A percentile compares a stretch with the other conserved stretches of the same genome.
These are phyloP conservation scores for Gossypium australe DNA, from an alignment of 345 rosid species.

Conservation along the genomic window DNA sequence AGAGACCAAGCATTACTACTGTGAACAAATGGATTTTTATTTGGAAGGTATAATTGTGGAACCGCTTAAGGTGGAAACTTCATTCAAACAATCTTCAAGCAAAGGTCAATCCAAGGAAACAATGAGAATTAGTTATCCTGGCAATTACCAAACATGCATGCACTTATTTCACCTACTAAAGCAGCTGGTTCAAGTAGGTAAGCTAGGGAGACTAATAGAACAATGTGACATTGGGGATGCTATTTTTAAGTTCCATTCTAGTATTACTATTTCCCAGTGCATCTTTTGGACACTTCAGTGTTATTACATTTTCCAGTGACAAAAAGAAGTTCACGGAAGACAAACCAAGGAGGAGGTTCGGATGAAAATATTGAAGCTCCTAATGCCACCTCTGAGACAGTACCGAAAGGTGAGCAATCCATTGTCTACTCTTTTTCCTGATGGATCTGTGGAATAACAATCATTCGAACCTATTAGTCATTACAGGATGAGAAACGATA, in stretches of 20 bases:
- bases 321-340: background rate
- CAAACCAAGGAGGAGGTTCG: background rate
- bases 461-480: background rate
- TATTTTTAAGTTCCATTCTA: background rate
- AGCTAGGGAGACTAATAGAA: background rate
- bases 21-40: background rate
- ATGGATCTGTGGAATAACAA: background rate
- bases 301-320: conserved; percentile 5
- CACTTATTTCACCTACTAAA: conserved; percentile 13
- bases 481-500: background rate
- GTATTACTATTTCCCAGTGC: background rate
- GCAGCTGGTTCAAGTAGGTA: conserved; percentile 14
- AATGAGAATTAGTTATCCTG: conserved; percentile 14
- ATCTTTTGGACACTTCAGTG: background rate
- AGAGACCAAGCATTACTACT: background rate
- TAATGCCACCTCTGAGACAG: background rate
- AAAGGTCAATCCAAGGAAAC: background rate
- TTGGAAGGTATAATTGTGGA: conserved; percentile 38
- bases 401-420: conserved; percentile 1
- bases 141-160: conserved; percentile 29
- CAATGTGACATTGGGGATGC: background rate
- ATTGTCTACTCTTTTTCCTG: background rate
- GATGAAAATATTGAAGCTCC: conserved; percentile 7
- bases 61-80: conserved; percentile 14
- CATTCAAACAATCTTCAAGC: background rate